Base-by-base conservation (phyloP, 2,329 filamentous ascomycete species). In the Pseudopyricularia javanii region DNA sequence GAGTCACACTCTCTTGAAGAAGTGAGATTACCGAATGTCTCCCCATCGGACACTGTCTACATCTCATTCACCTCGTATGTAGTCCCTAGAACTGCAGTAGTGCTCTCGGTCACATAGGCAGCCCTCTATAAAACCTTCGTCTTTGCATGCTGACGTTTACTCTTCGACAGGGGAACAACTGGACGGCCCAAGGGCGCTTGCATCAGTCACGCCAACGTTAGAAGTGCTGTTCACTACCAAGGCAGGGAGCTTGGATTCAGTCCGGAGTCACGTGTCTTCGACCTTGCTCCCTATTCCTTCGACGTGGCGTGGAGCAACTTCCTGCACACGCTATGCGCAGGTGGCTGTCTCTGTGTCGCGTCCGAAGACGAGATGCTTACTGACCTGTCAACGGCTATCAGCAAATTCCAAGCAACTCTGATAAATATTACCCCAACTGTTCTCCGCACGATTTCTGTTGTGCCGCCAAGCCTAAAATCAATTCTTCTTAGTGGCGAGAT, bases 191-290 rank as follows among this genome's bases (percentile, higher is more conserved):
- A 81, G 59, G 78, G 78, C 1, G 78, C 82, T 9, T 74, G 81
- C 60, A 70, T 81, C 22, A 73, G 70, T 20, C 79, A 83, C 55
- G 57, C 59, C 11, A 32, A 28, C 28, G 12, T 47, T n/a, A 94
- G 90, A 24, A 97, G 91, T 34, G 93, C 76, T 56, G 93, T 52
- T 2, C 7, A 26, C 7, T 22, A 45, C 17, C 40, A 45, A 7
- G 17, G 17, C 1, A 12, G 7, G 14, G 17, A 22, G 2, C n/a
- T 45, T 20, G 40, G 40, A 3, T 45, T 45, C 12, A 24, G 9
- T 1, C 20, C 17, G 8, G 20, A 45, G 2, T 45, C 40, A 7
- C 40, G 40, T 22, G 53, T 54, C 14, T 56, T 70, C 55, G 67
- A 70, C 54, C 64, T 69, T 37, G 68, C 66, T 1, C 58, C 63